These are phyloP conservation scores for Clonostachys rhizophaga DNA, from an alignment of 2,329 filamentous ascomycete genomes.

Conservation along the genomic window DNA sequence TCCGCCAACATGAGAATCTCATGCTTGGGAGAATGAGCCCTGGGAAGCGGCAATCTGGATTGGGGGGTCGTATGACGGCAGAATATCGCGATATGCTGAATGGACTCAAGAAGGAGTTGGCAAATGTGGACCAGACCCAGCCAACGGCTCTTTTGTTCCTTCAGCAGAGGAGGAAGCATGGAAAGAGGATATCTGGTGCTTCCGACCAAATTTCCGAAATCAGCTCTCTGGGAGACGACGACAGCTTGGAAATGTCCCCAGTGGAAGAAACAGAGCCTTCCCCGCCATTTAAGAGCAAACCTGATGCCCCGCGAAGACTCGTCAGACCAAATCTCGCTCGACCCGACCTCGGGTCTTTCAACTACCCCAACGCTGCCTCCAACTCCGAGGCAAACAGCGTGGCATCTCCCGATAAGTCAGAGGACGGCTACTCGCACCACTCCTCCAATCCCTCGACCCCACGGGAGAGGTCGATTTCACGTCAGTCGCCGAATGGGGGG, in stretches of 20 bases:
- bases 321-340: slow-evolving; percentile 15
- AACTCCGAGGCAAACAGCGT: too few species aligned
- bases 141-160: slow-evolving; percentile 11
- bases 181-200: neutral
- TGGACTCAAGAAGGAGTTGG: slow-evolving; percentile 34
- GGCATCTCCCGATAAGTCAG: too few species aligned
- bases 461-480: too few species aligned
- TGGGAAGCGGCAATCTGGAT: slow-evolving; percentile 10
- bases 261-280: too few species aligned
- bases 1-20: slow-evolving; percentile 45
- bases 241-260: too few species aligned
- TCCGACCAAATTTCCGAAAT: slow-evolving; percentile 34
- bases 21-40: slow-evolving; percentile 29
- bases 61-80: slow-evolving; percentile 14
- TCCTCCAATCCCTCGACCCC: too few species aligned
- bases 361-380: neutral
- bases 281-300: too few species aligned
- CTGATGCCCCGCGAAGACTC: neutral
- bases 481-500: neutral
- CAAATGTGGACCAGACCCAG: slow-evolving; percentile 12
- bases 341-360: neutral
- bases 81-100: slow-evolving; percentile 40
- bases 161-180: neutral
- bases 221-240: slow-evolving; percentile 48
- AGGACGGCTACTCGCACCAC: neutral